Conservation (phyloP, 805 yeast genomes). For the Metschnikowia lunata region DNA sequence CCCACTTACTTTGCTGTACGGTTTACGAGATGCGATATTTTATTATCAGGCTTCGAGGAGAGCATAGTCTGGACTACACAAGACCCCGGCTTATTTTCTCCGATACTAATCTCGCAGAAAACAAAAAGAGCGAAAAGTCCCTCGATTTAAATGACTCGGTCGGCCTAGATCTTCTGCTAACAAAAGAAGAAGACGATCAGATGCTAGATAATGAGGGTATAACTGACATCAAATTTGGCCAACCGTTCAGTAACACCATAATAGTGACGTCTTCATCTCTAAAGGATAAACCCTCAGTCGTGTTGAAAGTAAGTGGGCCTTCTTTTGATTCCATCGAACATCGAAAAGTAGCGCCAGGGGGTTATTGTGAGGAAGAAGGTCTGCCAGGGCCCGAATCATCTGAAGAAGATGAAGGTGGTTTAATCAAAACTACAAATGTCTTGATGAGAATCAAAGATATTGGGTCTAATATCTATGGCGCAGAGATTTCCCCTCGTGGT, state of each 20-base stretch:
- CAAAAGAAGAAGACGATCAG: constrained; percentile 19
- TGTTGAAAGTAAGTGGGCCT: constrained; percentile 30
- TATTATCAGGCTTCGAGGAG: constrained; percentile 60
- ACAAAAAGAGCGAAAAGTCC: not conserved
- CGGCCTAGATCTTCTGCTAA: constrained; percentile 9
- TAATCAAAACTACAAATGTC: constrained; percentile 28
- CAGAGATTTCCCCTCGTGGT: constrained; percentile 77
- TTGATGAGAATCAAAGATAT: constrained; percentile 65
- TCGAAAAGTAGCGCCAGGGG: not conserved
- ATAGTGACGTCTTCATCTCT: constrained; percentile 37
- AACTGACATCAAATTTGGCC: constrained; percentile 64
- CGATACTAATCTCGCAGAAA: constrained; percentile 18
- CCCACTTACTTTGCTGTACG: constrained; percentile 71
- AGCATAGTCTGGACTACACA: constrained; percentile 36
- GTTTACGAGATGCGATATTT: constrained; percentile 75
- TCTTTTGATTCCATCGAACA: constrained; percentile 1
- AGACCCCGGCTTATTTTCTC: constrained; percentile 40
- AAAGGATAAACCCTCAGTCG: constrained; percentile 29
- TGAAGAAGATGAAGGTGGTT: constrained; percentile 8
- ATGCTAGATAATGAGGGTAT: constrained; percentile 82
- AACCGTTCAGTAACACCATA: constrained; percentile 30
- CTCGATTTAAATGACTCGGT: constrained; percentile 10
- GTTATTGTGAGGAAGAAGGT: no score
- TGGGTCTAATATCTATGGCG: constrained; percentile 72
- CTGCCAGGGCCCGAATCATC: not conserved